Base-by-base conservation (phyloP, 306 rosid genomes). In the Lagenaria siceraria region DNA sequence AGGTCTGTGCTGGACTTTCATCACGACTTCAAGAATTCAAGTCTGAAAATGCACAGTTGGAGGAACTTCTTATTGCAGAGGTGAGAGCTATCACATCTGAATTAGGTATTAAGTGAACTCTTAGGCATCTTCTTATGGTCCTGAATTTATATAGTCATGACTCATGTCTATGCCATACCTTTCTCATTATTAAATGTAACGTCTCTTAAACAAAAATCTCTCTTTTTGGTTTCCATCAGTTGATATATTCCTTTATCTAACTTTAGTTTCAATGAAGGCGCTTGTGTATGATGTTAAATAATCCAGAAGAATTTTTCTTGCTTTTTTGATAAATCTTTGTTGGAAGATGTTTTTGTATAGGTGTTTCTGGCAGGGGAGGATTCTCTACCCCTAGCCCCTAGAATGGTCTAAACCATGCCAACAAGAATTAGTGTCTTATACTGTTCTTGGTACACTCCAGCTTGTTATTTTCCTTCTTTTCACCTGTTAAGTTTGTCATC, bases 1-100 rank as follows among this genome's bases (percentile, higher is more conserved):
- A 96, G 99, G 98, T 96, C 77, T 96, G 99, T 88, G 99, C 99
- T 69, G 98, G 98, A 84, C 91, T 92, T 43, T 92, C 97, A 65
- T 88, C 97, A 24, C 95, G 97, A 70, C 98, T 96, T 86, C 99
- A 92, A 87, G 99, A 89, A 81, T 90, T 89, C 87, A 96, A 96
- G 89, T 88, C 90, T 24, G 99, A 96, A 85, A 96, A 89, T 88
- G 99, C 93, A 53, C 99, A 96, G 85, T 82, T 96, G 80, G 99
- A 96, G 90, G 99, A 96, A 85, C 96, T 96, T 88, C 98, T 96
- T 56, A 76, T 82, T 77, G 90, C 98, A 65, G 99, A 96, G 91
- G 99, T 92, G 85, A 86, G 81, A 53, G 66, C 36, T 60, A 42
- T 80, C 60, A 65, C 81, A 66, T 65, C 78, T 82, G 55, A 29